These are phyloP conservation scores for Bipolaris oryzae DNA, from an alignment of 2,329 filamentous ascomycete species.

Conservation along the genomic window DNA sequence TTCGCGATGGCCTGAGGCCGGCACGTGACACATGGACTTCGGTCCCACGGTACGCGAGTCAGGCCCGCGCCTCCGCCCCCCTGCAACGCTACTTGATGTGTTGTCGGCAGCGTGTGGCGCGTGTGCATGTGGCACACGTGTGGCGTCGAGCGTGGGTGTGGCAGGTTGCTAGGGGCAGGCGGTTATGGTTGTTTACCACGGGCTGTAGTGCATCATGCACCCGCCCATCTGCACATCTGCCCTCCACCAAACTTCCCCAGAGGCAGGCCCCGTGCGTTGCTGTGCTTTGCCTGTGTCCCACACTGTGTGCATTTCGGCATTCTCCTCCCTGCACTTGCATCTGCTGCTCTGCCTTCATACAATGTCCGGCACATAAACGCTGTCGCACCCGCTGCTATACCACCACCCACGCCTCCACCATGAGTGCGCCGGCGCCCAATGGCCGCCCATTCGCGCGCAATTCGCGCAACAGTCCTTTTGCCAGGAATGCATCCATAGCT, in stretches of 20 bases:
- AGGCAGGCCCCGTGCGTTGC: constrained; percentile 22
- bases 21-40: constrained; percentile 7
- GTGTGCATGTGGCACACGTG: neutral
- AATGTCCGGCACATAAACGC: constrained; percentile 37
- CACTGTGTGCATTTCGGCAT: constrained; percentile 25
- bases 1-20: constrained; percentile 5
- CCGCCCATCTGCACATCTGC: constrained; percentile 20
- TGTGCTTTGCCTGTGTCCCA: constrained; percentile 24
- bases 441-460: constrained; percentile 68
- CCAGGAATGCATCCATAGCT: constrained; percentile 68
- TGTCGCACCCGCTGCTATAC: constrained; percentile 30
- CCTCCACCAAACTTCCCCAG: constrained; percentile 16
- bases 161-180: constrained; percentile 21
- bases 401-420: constrained; percentile 38
- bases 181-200: constrained; percentile 18
- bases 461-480: constrained; percentile 78
- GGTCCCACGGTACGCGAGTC: constrained; percentile 5
- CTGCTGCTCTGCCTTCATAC: constrained; percentile 12
- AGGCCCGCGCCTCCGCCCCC: neutral
- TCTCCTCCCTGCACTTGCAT: neutral
- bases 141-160: constrained; percentile 4
- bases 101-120: neutral
- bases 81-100: too few species aligned
- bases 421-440: constrained; percentile 63
- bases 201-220: constrained; percentile 18